phyloP scores from a whole-genome alignment of 75 land plant genomes.

The Pinus albicaulis region DNA sequence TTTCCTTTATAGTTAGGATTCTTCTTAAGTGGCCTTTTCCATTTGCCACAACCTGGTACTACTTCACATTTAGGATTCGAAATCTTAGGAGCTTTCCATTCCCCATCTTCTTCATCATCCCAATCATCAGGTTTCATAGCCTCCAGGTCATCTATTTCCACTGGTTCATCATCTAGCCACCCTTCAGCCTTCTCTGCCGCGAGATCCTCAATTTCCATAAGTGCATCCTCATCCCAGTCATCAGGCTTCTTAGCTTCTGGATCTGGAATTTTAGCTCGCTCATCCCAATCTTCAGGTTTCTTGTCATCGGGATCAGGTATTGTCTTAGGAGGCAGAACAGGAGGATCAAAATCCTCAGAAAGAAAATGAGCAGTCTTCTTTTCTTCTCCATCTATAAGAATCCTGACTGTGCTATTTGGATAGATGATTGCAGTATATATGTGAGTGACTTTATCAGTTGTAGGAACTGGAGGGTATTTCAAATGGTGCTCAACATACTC shows the following conservation, averaged over 20 bases:
- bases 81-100: slow-evolving; percentile 93
- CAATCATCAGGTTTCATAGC: slow-evolving; percentile 91
- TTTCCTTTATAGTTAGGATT: slow-evolving; percentile 96
- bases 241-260: slow-evolving; percentile 82
- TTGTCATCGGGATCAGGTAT: slow-evolving; percentile 89
- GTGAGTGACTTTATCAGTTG: slow-evolving; percentile 75
- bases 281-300: slow-evolving; percentile 98
- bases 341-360: slow-evolving; percentile 80
- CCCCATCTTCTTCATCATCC: slow-evolving; percentile 99
- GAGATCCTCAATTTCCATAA: slow-evolving; percentile 82
- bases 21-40: slow-evolving; percentile 86
- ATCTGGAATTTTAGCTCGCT: slow-evolving; percentile 87
- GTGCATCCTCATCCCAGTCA: slow-evolving; percentile 96
- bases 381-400: slow-evolving; percentile 87
- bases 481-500: slow-evolving; percentile 88
- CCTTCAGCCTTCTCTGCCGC: slow-evolving; percentile 93
- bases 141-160: slow-evolving; percentile 88
- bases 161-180: slow-evolving; percentile 97
- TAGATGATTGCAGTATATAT: slow-evolving; percentile 86
- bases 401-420: slow-evolving; percentile 56
- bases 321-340: slow-evolving; percentile 73
- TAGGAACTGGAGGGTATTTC: slow-evolving; percentile 80
- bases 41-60: slow-evolving; percentile 94
- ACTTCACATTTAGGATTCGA: slow-evolving; percentile 81
- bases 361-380: slow-evolving; percentile 72